These are phyloP conservation scores for Thelonectria discophora DNA, from an alignment of 2,329 filamentous ascomycete species.

Conservation along the genomic window DNA sequence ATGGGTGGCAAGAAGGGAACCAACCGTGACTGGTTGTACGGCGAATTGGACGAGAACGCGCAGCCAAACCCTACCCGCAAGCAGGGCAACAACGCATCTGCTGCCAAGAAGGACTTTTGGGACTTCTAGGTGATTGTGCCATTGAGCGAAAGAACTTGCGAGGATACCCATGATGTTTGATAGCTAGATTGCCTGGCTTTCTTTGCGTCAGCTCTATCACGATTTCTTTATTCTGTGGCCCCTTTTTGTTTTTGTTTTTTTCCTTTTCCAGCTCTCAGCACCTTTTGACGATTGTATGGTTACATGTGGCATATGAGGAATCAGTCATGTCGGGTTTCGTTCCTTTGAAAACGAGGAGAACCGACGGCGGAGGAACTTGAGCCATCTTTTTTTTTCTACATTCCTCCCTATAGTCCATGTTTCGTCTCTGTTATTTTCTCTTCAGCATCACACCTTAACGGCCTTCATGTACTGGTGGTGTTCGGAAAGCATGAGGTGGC, in stretches of 20 bases:
- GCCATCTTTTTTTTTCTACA: constrained; percentile 16
- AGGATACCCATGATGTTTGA: constrained; percentile 25
- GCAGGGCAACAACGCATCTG: constrained; percentile 42
- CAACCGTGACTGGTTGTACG: constrained; percentile 64
- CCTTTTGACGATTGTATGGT: constrained; percentile 37
- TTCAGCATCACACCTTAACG: constrained; percentile 14
- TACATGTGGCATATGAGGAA: constrained; percentile 46
- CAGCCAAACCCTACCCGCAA: constrained; percentile 49
- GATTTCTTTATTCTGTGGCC: background rate
- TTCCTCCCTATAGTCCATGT: no score
- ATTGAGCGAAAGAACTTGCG: constrained; percentile 20
- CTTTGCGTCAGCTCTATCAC: constrained; percentile 13
- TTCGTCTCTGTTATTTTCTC: background rate
- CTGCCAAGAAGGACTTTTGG: constrained; percentile 56
- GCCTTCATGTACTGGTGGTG: constrained; percentile 23
- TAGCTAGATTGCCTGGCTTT: constrained; percentile 11
- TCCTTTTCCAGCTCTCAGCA: constrained; percentile 8
- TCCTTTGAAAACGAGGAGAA: constrained; percentile 22
- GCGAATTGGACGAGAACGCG: constrained; percentile 54
- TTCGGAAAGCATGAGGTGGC: constrained; percentile 21
- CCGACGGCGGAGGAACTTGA: constrained; percentile 9
- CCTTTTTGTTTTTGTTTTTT: constrained; percentile 10
- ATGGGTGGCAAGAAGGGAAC: constrained; percentile 70
- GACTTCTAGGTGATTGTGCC: constrained; percentile 52
- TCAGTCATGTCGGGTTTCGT: constrained; percentile 7